Percentiles rank a stretch among this genome's conserved stretches.
phyloP scores from a whole-genome alignment of 225 moss, liverwort and hornwort genomes.

The Bryoerythrophyllum caledonicum region DNA sequence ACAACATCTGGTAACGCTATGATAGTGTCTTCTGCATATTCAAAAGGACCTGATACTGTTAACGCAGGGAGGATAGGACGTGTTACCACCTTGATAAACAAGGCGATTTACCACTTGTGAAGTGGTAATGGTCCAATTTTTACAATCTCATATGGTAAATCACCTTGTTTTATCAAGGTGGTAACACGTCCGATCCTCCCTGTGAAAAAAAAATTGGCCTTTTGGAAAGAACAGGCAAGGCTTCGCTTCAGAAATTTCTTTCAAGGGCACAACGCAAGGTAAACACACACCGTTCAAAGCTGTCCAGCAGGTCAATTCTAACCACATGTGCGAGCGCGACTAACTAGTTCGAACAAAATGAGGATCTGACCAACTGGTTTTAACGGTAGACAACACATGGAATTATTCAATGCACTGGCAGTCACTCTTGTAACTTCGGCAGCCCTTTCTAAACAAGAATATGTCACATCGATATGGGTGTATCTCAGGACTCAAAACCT shows the following conservation, averaged over 20 bases:
- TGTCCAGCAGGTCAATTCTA: background rate
- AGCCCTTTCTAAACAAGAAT: too few relatives aligned
- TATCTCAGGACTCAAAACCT: too few relatives aligned
- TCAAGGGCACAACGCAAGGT: background rate
- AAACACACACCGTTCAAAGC: background rate
- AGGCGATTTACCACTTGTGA: too few relatives aligned
- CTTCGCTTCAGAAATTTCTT: background rate
- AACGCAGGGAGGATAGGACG: too few relatives aligned
- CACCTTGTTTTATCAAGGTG: too few relatives aligned
- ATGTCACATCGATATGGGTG: too few relatives aligned
- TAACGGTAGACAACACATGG: background rate
- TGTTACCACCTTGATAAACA: too few relatives aligned
- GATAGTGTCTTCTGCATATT: background rate
- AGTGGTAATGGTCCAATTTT: too few relatives aligned
- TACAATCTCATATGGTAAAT: too few relatives aligned
- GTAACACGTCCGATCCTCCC: too few relatives aligned
- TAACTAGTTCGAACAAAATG: background rate
- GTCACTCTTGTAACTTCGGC: too few relatives aligned
- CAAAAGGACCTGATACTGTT: background rate
- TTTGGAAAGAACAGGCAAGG: background rate
- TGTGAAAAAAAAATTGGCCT: background rate
- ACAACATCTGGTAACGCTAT: background rate
- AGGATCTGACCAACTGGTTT: background rate
- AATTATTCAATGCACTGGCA: too few relatives aligned
- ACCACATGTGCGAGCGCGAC: background rate